Evolutionary conservation across 140 eudicot genomes (phyloP), one percentile per base, ranked within the genome.

Genomic region (Ambrosia hybrid): DNA sequence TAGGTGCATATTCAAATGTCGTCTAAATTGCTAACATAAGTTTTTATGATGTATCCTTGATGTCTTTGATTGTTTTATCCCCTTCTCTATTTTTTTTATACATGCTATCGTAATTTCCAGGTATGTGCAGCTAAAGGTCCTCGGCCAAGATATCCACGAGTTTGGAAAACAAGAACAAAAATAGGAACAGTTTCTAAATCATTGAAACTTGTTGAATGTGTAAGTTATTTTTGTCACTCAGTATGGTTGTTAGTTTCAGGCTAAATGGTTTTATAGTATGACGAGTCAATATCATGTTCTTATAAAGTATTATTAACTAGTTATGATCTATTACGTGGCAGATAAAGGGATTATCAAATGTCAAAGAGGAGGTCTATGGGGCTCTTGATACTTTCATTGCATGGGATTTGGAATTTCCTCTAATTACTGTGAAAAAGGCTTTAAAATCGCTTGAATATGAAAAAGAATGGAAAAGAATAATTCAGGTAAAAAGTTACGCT

Each of bases 51-150:
- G 8, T 41, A 2, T 38, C 52, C 71, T 57, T 73, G 70, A 41
- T 6, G 68, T 49, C 8, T 74, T 53, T 53, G 30, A 73, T 4
- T 13, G 41, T 51, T 46, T 55, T 57, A 49, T 67, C 8, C 9
- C 55, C 4, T 15, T 39, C 17, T 21, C 46, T 57, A 13, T 26
- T 16, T 57, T 38, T 55, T 37, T 43, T 57, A 63, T 49, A 65
- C 70, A 37, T 74, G 51, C 57, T 67, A 68, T 66, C 11, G 17
- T 68, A 11, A 71, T 67, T 74, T 74, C 59, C 82, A 92, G 96
- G 92, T 89, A 78, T 92, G 98, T 82, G 98, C 85, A 52, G 88
- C 91, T 15, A 92, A 87, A 87, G 96, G 98, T 69, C 98, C 98
- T 79, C 87, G 98, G 71, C 98, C 95, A 73, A 85, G 98, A 78